Evolutionary conservation across 176 grass and related monocot genomes (phyloP).

Genomic region (Lolium multiflorum): DNA sequence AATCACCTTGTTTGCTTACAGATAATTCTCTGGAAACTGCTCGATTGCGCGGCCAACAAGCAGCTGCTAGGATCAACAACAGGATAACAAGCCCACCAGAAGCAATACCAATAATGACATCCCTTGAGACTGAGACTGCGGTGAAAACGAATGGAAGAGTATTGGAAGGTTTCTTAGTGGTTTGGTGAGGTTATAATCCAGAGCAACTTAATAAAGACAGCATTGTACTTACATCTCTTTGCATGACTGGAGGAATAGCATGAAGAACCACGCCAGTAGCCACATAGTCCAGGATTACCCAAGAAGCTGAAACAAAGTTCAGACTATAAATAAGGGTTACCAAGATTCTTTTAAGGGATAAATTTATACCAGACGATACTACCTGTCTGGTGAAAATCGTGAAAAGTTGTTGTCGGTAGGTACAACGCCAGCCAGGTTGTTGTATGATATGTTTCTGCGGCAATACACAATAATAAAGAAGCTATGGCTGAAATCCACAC

Average conservation of each 20-base stretch:
- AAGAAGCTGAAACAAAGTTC: constrained; percentile 65
- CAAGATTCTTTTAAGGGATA: not conserved
- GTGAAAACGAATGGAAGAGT: not conserved
- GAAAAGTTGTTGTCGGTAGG: constrained; percentile 90
- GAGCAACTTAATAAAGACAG: constrained; percentile 29
- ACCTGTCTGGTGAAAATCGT: constrained; percentile 92
- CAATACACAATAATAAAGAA: not conserved
- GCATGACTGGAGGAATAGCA: constrained; percentile 52
- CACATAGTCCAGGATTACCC: constrained; percentile 87
- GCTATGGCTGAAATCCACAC: constrained; percentile 30
- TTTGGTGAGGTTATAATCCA: constrained; percentile 16
- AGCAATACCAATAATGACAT: constrained; percentile 74
- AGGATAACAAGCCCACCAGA: constrained; percentile 67
- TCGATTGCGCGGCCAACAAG: constrained; percentile 61
- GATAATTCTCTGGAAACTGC: constrained; percentile 57
- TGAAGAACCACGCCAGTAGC: constrained; percentile 71
- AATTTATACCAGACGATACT: not conserved
- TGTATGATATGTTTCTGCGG: constrained; percentile 92
- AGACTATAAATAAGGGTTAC: constrained; percentile 22
- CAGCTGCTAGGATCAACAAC: constrained; percentile 66
- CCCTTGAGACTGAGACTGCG: constrained; percentile 68
- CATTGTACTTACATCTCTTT: constrained; percentile 56
- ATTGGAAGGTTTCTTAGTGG: constrained; percentile 16
- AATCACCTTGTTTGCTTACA: constrained; percentile 80
- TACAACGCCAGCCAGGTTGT: constrained; percentile 78